Conservation (phyloP, 2,329 filamentous ascomycete species). For the Fusarium sp. region DNA sequence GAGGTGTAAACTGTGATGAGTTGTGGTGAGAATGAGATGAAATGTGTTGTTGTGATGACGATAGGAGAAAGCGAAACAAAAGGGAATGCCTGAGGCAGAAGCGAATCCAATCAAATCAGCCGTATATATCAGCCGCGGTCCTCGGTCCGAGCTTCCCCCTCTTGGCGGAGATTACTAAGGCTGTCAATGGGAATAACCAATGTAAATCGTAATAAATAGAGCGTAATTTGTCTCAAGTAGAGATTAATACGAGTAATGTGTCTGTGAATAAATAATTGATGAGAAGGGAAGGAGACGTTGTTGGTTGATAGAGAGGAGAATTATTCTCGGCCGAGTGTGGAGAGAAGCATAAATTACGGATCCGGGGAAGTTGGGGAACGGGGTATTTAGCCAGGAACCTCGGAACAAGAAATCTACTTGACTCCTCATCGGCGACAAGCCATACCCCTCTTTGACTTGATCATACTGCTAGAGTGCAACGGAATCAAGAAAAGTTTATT, state of each 20-base stretch:
- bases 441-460: too few species aligned
- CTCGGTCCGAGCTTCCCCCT: slow-evolving; percentile 11
- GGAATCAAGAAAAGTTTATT: too few species aligned
- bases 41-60: slow-evolving; percentile 9
- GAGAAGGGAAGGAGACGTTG: too few species aligned
- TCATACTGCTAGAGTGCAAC: too few species aligned
- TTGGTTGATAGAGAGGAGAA: too few species aligned
- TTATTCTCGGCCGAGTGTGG: not conserved
- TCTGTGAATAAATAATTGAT: too few species aligned
- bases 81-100: slow-evolving; percentile 5
- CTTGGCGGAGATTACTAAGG: not conserved
- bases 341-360: not conserved
- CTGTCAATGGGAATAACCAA: not conserved
- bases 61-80: slow-evolving; percentile 2
- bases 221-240: too few species aligned
- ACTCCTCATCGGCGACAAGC: too few species aligned
- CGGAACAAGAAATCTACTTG: not conserved
- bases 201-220: not conserved
- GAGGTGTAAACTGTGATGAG: not conserved
- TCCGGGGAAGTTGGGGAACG: not conserved
- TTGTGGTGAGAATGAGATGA: slow-evolving; percentile 1
- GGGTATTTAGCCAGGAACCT: not conserved
- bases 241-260: not conserved
- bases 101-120: not conserved
- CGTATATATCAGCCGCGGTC: slow-evolving; percentile 18